Evolutionary conservation across 2,329 filamentous ascomycete genomes (phyloP), one percentile per base, ranked within the genome.

Genomic region (Clonostachys rosea): DNA sequence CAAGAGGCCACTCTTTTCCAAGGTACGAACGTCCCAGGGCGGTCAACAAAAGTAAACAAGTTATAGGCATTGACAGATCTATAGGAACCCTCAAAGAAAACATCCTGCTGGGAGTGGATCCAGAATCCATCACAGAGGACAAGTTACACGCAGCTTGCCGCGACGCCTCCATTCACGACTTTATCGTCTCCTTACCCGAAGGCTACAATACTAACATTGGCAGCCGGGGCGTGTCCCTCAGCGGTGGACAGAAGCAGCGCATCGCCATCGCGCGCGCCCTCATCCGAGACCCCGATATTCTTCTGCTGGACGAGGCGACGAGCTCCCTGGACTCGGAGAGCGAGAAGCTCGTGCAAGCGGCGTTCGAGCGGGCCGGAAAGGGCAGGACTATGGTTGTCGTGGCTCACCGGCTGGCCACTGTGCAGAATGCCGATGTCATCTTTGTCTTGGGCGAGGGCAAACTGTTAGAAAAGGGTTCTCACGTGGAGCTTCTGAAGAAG

Each of bases 361-460:
- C 86, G 0, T 81, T 91, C 57, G 84, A 89, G 68, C 72, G 72
- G 40, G 82, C 81, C 0, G 75, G 74, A 5, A 72, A 74, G 52
- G 78, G 78, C 3, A 68, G 78, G 8, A 83, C 89, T 3, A 88
- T 87, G 50, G 72, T 94, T 4, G 86, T 87, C 4, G 87, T 94
- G 11, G 89, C 89, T 2, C 89, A 92, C 61, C 74, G 88, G 13
- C 70, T 92, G 43, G 84, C 84, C 1, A 92, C 86, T 12, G 83
- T 91, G 17, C 87, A 88, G 62, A 86, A 91, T 54, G 86, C 87
- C 2, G 84, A 92, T 61, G 70, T 84, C n/a, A 91, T 91, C 40
- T 89, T 88, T 56, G 87, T 92, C 1, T 79, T 94, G 43, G 86
- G 86, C 11, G 76, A 83, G 50, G 66, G 50, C 10, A 76, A 71